Evolutionary conservation across 2,329 filamentous ascomycete species (phyloP), one percentile per base, ranked within the genome.

Genomic region (Cladophialophora psammophila): DNA sequence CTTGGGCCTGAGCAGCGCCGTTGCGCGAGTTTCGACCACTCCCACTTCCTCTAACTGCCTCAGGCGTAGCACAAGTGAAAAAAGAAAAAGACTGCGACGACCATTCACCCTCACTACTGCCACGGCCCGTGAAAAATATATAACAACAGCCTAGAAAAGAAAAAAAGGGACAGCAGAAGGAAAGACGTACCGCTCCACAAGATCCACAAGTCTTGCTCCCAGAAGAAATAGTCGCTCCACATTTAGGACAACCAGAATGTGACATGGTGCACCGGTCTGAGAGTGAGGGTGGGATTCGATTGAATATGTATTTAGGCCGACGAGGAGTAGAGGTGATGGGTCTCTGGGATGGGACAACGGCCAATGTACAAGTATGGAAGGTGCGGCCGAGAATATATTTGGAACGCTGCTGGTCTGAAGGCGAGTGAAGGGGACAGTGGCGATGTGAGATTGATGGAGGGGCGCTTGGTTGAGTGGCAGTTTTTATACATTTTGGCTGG

Each of bases 181-280:
- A 42, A 42, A 20, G 8, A 72, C 70, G 68, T 61, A 73, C 70
- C 59, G 71, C 71, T 55, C 70, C 70, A 52, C 71, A 73, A 32
- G 68, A 69, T 5, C 63, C 57, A 52, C 71, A 72, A 32, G 68
- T 67, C 60, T 73, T 73, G 45, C 64, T 63, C 5, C 66, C 63
- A 13, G 50, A 56, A 36, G 59, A 62, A 42, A 72, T 70, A 31
- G 67, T 62, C 13, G 66, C 66, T 38, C 70, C 70, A 50, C 70
- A 73, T 38, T 72, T 72, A 4, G 71, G 71, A 55, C 71, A 72
- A 13, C 68, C 64, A n/a, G 63, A 63, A 59, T 71, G 69, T 55
- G 67, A 70, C 71, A 72, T 72, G 18, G 53, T 58, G 18, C 20
- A 26, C 18, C 45, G 9, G 9, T n/a, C 45, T 20, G 42, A 20